Base-by-base conservation (phyloP, 2,329 filamentous ascomycete genomes). In the Laburnicola sp. region DNA sequence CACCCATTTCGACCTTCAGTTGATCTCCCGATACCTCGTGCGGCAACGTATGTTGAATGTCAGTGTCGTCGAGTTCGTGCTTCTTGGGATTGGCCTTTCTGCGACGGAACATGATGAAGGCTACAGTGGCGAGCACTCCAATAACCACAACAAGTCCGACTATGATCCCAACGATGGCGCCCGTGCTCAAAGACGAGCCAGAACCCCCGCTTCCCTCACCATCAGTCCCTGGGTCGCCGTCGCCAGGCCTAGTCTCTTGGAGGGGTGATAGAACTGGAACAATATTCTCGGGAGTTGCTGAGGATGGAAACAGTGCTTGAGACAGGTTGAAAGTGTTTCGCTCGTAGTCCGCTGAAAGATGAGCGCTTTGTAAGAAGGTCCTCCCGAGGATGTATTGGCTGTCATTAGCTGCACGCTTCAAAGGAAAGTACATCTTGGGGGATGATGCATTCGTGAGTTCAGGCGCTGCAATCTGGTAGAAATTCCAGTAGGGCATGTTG, bases 301-400 rank as follows among this genome's bases (percentile, higher is more conserved):
- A 58, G 65, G 40, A 73, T 57, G n/a, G 83, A 78, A 62, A 83
- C 81, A 44, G 63, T 61, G 83, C 82, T 59, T 84, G 80, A 2
- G 62, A 65, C 7, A 68, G 28, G 38, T 63, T 68, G 56, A 68
- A 66, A 2, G 37, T 57, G 23, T 56, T 57, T 4, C 63, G 59
- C 28, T 65, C 72, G 47, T 73, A 74, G 38, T 76, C 69, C 1
- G 67, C 69, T 4, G 72, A 65, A 6, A 76, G 37, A 53, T 76
- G 71, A n/a, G 73, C 73, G 48, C 74, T 73, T 51, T 75, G 73
- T 10, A 76, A 56, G 36, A 76, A 74, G 1, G 72, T 63, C 7
- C 74, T 65, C 2, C 74, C 74, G 7, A 76, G 62, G 0, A 69
- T 57, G 49, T 73, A 74, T 49, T 74, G 68, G 2, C 57, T 66